These are phyloP conservation scores for Plasmodium fragile DNA, from an alignment of 169 alveolate species.

Conservation along the genomic window DNA sequence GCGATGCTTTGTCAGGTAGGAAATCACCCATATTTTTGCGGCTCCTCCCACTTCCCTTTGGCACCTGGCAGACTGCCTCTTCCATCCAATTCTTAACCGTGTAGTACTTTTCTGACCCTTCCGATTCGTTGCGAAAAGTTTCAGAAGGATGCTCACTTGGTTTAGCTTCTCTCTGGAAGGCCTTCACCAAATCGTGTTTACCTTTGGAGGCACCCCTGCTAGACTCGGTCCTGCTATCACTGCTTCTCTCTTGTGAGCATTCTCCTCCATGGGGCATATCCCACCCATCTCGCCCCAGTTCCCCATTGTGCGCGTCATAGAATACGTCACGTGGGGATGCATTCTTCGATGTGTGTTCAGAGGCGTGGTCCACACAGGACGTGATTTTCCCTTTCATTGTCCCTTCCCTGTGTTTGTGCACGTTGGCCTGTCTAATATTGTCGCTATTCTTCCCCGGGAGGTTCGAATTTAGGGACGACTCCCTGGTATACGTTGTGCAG, in stretches of 20 bases:
- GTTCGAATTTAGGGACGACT: slow-evolving; percentile 66
- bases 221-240: neutral
- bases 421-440: neutral
- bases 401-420: neutral
- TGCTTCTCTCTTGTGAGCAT: neutral
- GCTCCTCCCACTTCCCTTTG: neutral
- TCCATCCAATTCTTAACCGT: neutral
- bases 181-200: neutral
- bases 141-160: neutral
- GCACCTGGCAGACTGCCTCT: neutral
- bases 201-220: neutral
- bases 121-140: neutral
- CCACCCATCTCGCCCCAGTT: neutral
- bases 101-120: neutral
- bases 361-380: neutral
- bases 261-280: neutral
- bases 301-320: neutral
- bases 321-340: neutral
- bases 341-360: neutral
- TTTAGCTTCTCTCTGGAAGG: neutral
- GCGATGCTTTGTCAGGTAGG: neutral
- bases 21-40: neutral
- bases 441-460: neutral
- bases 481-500: slow-evolving; percentile 68
- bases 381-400: neutral